Percentiles rank a stretch among this genome's conserved stretches.
Evolutionary conservation across 768 basidiomycete genomes (phyloP).

Genomic region (Russula sp.): DNA sequence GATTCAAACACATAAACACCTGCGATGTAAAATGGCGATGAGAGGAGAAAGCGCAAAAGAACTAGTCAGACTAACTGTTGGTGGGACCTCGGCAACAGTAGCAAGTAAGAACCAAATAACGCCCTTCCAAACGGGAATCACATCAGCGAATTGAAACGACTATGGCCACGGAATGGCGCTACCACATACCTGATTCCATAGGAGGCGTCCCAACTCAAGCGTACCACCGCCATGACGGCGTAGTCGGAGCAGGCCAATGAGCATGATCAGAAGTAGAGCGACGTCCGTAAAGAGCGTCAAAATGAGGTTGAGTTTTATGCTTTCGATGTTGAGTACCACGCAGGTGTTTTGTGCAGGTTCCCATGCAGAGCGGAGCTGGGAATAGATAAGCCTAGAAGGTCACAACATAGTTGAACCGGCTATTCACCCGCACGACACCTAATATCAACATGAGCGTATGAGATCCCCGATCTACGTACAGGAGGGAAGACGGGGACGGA

Average conservation of each 20-base stretch:
- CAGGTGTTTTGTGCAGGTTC: background rate
- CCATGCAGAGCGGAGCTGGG: background rate
- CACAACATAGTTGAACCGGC: background rate
- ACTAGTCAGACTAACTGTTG: background rate
- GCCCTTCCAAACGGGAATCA: background rate
- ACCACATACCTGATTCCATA: constrained; percentile 1
- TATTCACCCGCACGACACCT: background rate
- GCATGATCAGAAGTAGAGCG: background rate
- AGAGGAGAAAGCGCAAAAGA: background rate
- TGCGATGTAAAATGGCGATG: background rate
- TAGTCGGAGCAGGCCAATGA: background rate
- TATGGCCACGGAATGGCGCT: background rate
- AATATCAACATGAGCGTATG: too few relatives aligned
- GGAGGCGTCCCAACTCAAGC: background rate
- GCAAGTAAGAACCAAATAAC: background rate
- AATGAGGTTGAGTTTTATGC: background rate
- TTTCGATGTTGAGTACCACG: background rate
- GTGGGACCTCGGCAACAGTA: background rate
- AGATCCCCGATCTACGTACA: background rate
- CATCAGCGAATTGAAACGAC: background rate
- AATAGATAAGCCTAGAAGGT: background rate
- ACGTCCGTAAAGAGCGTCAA: background rate
- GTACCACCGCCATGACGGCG: background rate
- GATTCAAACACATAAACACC: background rate
- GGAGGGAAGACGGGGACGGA: too few relatives aligned